A percentile compares a stretch with the other conserved stretches of the same genome.
These are phyloP conservation scores for Cajanus cajan DNA, from an alignment of 306 rosid genomes.

Conservation along the genomic window DNA sequence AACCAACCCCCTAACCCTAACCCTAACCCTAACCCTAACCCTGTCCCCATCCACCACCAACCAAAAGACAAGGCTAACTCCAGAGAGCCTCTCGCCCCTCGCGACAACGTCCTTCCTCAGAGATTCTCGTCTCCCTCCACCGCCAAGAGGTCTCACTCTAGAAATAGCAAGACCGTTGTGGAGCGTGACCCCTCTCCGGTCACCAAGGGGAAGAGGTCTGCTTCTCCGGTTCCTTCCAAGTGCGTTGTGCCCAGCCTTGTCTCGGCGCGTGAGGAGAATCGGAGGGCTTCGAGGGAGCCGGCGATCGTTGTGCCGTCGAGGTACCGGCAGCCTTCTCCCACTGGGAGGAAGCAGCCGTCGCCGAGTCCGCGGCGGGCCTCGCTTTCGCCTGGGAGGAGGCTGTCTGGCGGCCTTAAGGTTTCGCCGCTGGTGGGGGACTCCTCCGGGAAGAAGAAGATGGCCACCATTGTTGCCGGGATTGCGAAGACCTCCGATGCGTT, in stretches of 20 bases:
- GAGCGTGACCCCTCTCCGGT: conserved; percentile 91
- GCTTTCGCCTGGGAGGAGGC: conserved; percentile 77
- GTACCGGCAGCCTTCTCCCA: conserved; percentile 86
- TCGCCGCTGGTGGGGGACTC: conserved; percentile 66
- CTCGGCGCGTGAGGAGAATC: conserved; percentile 73
- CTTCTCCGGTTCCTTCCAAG: conserved; percentile 91
- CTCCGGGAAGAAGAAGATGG: conserved; percentile 65
- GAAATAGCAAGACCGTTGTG: conserved; percentile 25
- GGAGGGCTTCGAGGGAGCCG: conserved; percentile 61
- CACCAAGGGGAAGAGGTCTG: conserved; percentile 69
- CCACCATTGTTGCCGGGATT: conserved; percentile 63
- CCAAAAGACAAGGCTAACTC: too few species aligned
- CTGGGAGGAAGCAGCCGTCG: conserved; percentile 77
- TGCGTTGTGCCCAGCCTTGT: conserved; percentile 83
- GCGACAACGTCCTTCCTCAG: conserved; percentile 58
- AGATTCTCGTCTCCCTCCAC: conserved; percentile 86
- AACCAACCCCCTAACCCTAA: not conserved
- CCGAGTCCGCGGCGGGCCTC: conserved; percentile 74
- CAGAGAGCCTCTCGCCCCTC: conserved; percentile 65
- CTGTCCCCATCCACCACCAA: too few species aligned
- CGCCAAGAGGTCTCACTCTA: conserved; percentile 63
- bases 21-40: not conserved
- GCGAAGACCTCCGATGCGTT: conserved; percentile 72
- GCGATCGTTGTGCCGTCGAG: conserved; percentile 91
- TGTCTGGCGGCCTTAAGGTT: conserved; percentile 69